A percentile compares a stretch with the other conserved stretches of the same genome.
Evolutionary conservation across 1,139 yeast species (phyloP).

Genomic region (Suhomyces kunorum): DNA sequence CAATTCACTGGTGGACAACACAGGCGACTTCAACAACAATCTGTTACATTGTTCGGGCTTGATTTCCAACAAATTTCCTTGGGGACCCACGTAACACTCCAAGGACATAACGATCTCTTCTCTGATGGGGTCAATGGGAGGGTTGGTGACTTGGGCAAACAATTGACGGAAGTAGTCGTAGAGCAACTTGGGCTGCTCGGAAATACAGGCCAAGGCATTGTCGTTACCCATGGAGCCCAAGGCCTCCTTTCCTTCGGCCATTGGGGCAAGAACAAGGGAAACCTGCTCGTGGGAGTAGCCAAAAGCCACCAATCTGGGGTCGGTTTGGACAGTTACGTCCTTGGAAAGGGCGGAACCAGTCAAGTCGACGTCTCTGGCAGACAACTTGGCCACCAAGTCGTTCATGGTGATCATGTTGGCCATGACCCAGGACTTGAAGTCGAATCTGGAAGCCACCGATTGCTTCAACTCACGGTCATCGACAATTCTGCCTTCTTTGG

Average conservation of each 20-base stretch:
- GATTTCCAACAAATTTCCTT: slow-evolving; percentile 93
- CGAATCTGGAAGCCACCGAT: slow-evolving; percentile 80
- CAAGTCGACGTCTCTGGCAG: slow-evolving; percentile 45
- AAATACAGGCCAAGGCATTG: slow-evolving; percentile 92
- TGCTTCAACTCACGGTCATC: slow-evolving; percentile 88
- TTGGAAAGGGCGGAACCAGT: slow-evolving; percentile 12
- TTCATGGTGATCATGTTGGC: slow-evolving; percentile 84
- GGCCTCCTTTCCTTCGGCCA: slow-evolving; percentile 96
- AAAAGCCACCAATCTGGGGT: slow-evolving; percentile 80
- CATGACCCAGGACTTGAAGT: slow-evolving; percentile 90
- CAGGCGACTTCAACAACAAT: slow-evolving; percentile 78
- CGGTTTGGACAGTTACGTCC: slow-evolving; percentile 62
- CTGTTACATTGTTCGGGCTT: slow-evolving; percentile 90
- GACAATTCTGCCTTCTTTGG: slow-evolving; percentile 87
- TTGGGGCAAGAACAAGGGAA: slow-evolving; percentile 80
- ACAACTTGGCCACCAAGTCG: slow-evolving; percentile 64
- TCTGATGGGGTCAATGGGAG: slow-evolving; percentile 97
- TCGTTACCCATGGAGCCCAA: slow-evolving; percentile 99
- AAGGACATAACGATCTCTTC: slow-evolving; percentile 96
- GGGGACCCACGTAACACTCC: slow-evolving; percentile 97
- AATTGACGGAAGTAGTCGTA: slow-evolving; percentile 95
- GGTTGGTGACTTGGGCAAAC: slow-evolving; percentile 98
- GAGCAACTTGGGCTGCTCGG: slow-evolving; percentile 86
- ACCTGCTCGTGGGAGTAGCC: slow-evolving; percentile 95
- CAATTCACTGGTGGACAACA: slow-evolving; percentile 72